Conservation (phyloP, 352 stramenopile species). For the Peronosclerospora sorghi region DNA sequence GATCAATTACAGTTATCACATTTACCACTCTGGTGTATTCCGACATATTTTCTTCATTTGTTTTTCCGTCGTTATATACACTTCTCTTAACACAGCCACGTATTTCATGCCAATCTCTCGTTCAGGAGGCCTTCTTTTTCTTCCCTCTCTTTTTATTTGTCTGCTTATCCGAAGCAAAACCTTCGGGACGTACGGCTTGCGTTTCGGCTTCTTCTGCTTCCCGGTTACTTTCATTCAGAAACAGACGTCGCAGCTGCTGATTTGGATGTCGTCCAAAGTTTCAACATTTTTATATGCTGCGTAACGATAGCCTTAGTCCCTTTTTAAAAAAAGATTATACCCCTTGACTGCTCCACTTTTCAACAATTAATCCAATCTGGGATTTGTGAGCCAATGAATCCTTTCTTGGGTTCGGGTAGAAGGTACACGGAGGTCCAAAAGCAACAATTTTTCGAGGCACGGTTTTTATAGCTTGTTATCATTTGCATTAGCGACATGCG, state of each 20-base stretch:
- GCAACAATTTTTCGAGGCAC: conserved; percentile 4
- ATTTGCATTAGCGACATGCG: conserved; percentile 1
- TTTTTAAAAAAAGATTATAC: not conserved
- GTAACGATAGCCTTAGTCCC: not conserved
- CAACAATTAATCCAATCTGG: not conserved
- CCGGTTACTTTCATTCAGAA: too few relatives aligned
- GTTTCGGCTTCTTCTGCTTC: too few relatives aligned
- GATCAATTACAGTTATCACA: too few relatives aligned
- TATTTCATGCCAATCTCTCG: too few relatives aligned
- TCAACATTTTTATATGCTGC: not conserved
- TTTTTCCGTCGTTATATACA: too few relatives aligned
- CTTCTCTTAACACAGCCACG: too few relatives aligned
- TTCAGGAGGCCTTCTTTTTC: too few relatives aligned
- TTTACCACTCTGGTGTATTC: too few relatives aligned
- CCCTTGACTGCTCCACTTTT: not conserved
- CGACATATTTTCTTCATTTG: too few relatives aligned
- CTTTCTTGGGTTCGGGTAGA: conserved; percentile 1
- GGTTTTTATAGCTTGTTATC: not conserved
- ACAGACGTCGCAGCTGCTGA: not conserved
- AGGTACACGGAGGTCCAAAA: conserved; percentile 5
- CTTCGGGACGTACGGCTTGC: too few relatives aligned
- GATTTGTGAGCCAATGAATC: not conserved
- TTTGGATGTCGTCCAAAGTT: not conserved
- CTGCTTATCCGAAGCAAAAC: too few relatives aligned
- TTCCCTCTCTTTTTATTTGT: too few relatives aligned